Conservation (phyloP, 768 basidiomycete genomes). For the Termitomyces sp. region DNA sequence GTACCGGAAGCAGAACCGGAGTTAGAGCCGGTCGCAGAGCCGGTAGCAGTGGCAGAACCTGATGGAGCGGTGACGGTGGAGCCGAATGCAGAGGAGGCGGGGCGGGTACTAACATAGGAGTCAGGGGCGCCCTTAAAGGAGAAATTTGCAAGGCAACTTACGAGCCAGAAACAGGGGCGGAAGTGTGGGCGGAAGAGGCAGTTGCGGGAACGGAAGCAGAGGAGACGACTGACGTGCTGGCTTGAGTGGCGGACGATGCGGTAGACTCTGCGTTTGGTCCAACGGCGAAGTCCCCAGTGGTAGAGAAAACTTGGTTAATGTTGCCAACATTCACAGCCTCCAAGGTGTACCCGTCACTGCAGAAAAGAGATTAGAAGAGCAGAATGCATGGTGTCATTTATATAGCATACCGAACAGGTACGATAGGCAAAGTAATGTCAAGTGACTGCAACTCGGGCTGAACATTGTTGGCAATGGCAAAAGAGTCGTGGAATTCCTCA, state of each 20-base stretch:
- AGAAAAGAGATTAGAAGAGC: neutral
- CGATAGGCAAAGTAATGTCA: constrained; percentile 40
- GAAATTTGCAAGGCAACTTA: neutral
- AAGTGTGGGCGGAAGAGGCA: neutral
- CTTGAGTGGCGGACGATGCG: constrained; percentile 2
- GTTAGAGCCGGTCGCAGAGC: constrained; percentile 6
- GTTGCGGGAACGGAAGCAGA: constrained; percentile 3
- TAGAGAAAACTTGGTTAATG: constrained; percentile 39
- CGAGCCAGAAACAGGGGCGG: neutral
- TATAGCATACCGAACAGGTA: constrained; percentile 43
- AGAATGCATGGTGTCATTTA: neutral
- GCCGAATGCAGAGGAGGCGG: constrained; percentile 14
- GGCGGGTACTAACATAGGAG: neutral
- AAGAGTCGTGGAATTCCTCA: constrained; percentile 44
- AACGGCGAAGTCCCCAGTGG: constrained; percentile 40
- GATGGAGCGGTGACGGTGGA: constrained; percentile 10
- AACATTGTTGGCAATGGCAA: constrained; percentile 56
- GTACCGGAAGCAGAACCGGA: constrained; percentile 7
- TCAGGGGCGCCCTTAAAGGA: neutral
- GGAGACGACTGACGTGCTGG: constrained; percentile 11
- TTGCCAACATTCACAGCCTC: constrained; percentile 42
- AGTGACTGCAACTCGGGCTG: constrained; percentile 25
- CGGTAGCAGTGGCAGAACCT: constrained; percentile 9
- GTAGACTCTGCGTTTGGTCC: constrained; percentile 12
- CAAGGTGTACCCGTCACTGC: constrained; percentile 46